These are phyloP conservation scores for Rhizopus sp. DNA, from an alignment of 371 early-diverging fungal species.

Conservation along the genomic window DNA sequence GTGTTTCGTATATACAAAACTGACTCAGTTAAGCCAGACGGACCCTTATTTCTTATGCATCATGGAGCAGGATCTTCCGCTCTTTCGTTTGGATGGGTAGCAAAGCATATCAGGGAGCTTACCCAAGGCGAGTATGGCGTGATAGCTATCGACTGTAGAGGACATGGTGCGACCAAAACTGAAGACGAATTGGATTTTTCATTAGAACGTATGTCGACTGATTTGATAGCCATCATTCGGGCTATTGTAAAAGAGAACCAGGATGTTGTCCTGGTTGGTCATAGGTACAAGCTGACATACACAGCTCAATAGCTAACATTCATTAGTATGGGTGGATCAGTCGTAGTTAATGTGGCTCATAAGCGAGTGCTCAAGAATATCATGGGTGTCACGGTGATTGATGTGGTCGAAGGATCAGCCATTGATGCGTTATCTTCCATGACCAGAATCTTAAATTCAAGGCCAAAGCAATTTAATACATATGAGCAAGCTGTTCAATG, in stretches of 20 bases:
- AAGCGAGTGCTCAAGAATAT: slow-evolving; percentile 56
- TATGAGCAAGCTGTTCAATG: slow-evolving; percentile 72
- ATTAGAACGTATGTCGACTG: slow-evolving; percentile 54
- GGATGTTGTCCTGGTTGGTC: slow-evolving; percentile 77
- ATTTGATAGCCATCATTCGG: slow-evolving; percentile 58
- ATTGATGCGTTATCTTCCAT: slow-evolving; percentile 77
- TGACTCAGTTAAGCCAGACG: slow-evolving; percentile 20
- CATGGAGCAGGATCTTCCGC: slow-evolving; percentile 91
- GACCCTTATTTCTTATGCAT: slow-evolving; percentile 81
- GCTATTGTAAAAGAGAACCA: slow-evolving; percentile 32
- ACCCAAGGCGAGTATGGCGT: slow-evolving; percentile 53
- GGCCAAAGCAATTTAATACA: slow-evolving; percentile 65
- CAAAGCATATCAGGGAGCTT: slow-evolving; percentile 48
- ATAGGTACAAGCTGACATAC: slow-evolving; percentile 55
- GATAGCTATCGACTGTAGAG: slow-evolving; percentile 77
- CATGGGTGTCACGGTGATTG: slow-evolving; percentile 77
- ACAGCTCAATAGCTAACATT: neutral
- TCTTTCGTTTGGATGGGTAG: slow-evolving; percentile 74
- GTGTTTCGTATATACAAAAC: slow-evolving; percentile 43
- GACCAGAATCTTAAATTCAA: slow-evolving; percentile 55
- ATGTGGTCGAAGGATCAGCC: slow-evolving; percentile 91
- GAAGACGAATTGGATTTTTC: slow-evolving; percentile 62
- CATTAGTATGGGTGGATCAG: slow-evolving; percentile 89
- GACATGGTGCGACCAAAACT: slow-evolving; percentile 72
- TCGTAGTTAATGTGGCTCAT: slow-evolving; percentile 76